Conservation (phyloP, 352 stramenopile genomes). For the Globisporangium iwayamae region DNA sequence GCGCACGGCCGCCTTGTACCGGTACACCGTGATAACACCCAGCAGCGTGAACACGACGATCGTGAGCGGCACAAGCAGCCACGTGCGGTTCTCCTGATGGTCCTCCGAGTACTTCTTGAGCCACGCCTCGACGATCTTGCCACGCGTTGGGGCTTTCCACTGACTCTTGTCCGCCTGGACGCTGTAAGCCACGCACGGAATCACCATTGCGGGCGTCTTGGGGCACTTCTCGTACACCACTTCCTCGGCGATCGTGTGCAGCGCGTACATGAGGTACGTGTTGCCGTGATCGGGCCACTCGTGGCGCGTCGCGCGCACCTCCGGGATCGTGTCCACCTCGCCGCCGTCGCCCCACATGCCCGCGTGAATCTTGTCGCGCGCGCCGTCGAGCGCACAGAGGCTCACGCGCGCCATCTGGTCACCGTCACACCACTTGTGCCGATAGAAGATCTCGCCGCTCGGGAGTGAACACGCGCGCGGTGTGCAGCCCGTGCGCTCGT, state of each 20-base stretch:
- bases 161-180: conserved; percentile 25
- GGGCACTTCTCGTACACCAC: conserved; percentile 52
- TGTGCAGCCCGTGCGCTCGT: conserved; percentile 46
- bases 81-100: conserved; percentile 47
- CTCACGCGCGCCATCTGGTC: conserved; percentile 35
- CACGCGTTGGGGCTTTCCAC: conserved; percentile 36
- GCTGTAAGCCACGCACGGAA: conserved; percentile 51
- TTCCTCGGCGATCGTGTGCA: conserved; percentile 44
- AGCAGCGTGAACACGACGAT: conserved; percentile 49
- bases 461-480: conserved; percentile 23
- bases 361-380: conserved; percentile 29
- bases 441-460: conserved; percentile 32
- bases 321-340: conserved; percentile 40
- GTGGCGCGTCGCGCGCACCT: conserved; percentile 53
- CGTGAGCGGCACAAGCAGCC: conserved; percentile 54
- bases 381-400: conserved; percentile 52
- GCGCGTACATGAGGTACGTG: conserved; percentile 48
- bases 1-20: conserved; percentile 44
- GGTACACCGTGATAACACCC: conserved; percentile 41
- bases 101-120: conserved; percentile 49
- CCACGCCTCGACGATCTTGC: conserved; percentile 41
- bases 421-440: conserved; percentile 40
- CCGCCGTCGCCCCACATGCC: conserved; percentile 60
- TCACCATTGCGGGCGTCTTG: conserved; percentile 43
- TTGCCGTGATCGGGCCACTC: conserved; percentile 29